Percentiles rank a stretch among this genome's conserved stretches.
Evolutionary conservation across 2,329 filamentous ascomycete species (phyloP).

Genomic region (Cladosporium colombiae): DNA sequence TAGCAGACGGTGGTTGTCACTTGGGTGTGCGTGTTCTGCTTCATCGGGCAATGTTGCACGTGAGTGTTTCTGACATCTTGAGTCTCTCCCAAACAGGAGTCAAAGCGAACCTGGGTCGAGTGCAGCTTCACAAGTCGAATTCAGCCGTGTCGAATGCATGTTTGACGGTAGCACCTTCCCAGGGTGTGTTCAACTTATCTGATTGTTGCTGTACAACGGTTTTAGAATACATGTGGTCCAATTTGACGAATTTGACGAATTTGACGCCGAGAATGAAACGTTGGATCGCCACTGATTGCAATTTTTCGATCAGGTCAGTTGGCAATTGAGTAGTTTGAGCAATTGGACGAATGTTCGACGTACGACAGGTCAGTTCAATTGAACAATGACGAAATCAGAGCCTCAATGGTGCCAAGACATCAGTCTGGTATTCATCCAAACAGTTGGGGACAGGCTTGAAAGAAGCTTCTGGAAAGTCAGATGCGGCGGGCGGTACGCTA

Average conservation of each 20-base stretch:
- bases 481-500: slow-evolving; percentile 4
- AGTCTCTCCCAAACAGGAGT: not conserved
- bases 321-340: not conserved
- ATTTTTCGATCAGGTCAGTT: not conserved
- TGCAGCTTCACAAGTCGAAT: not conserved
- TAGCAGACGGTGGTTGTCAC: not conserved
- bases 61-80: not conserved
- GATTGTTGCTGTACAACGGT: not conserved
- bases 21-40: not conserved
- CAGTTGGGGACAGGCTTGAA: not conserved
- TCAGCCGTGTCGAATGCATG: no score
- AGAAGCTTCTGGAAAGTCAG: slow-evolving; percentile 5
- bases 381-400: not conserved
- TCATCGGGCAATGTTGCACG: not conserved
- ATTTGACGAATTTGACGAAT: not conserved
- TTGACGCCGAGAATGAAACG: not conserved
- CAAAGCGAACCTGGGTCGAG: not conserved
- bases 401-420: not conserved
- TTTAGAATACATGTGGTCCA: not conserved
- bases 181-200: not conserved
- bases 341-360: not conserved
- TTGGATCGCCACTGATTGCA: not conserved
- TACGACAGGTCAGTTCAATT: not conserved
- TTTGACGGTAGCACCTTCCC: not conserved
- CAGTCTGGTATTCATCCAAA: not conserved